Evolutionary conservation across 805 yeast species (phyloP), one percentile per base, ranked within the genome.

Genomic region (Jamesozyma gamospora): DNA sequence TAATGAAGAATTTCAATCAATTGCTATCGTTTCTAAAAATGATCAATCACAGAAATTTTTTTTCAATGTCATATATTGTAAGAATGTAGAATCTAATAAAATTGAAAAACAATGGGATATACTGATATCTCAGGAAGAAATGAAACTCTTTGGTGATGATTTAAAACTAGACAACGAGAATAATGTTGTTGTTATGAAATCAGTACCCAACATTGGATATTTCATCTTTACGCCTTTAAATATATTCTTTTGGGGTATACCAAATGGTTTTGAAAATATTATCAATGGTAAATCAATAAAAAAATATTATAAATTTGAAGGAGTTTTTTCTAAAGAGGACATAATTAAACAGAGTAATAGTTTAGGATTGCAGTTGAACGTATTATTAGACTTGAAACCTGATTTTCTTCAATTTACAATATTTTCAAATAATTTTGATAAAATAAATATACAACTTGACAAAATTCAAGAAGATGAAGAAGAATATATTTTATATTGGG

Each of bases 121-220:
- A 2, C 25, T 41, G 10, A 24, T 44, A 12, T 28, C 35, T 5
- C 32, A 27, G n/a, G 28, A 12, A 39, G 28, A 19, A 15, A 19
- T 39, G 4, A 10, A 9, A n/a, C 11, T 29, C 4, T 14, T 16
- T 15, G 15, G 4, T 13, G 3, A 31, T 9, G 3, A 16, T 11
- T 7, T 4, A 4, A 12, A 16, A 10, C 12, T 13, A 17, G 24
- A 21, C 8, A 6, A 21, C 24, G 8, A 21, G 8, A 21, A 21
- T 21, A 34, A 30, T 24, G 2, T 10, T 10, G 27, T 17, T 4
- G 35, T n/a, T 11, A 35, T 51, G 21, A 42, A 40, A 25, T 37
- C 53, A 9, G 41, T 52, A 13, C 31, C 47, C 15, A 48, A 50
- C 36, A 37, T 52, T 11, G 60, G 60, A 4, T 41, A 51, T 21